Conservation (phyloP, 108 stramenopile species). For the Nitzschia putrida region DNA sequence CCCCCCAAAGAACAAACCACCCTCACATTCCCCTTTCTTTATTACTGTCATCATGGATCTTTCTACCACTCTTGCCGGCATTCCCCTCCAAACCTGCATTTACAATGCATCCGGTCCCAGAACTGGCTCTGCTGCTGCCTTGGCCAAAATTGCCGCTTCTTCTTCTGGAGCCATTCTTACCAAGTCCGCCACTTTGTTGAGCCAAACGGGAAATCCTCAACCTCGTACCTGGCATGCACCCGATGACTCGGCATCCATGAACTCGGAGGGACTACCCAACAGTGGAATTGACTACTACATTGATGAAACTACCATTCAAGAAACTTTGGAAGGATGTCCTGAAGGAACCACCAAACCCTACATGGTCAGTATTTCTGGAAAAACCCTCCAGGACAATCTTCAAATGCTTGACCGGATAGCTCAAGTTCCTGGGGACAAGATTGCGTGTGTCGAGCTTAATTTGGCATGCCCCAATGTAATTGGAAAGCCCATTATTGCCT, state of each 20-base stretch:
- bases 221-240: conserved; percentile 63
- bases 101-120: conserved; percentile 93
- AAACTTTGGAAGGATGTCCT: conserved; percentile 51
- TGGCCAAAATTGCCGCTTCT: conserved; percentile 77
- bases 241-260: conserved; percentile 61
- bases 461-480: conserved; percentile 93
- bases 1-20: background rate
- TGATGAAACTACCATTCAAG: conserved; percentile 59
- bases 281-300: conserved; percentile 91
- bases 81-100: conserved; percentile 67
- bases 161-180: conserved; percentile 72
- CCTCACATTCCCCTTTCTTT: background rate
- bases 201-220: conserved; percentile 81
- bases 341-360: conserved; percentile 68
- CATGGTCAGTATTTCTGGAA: conserved; percentile 87
- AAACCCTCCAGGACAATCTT: conserved; percentile 80
- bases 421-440: conserved; percentile 36
- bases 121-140: conserved; percentile 80
- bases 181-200: conserved; percentile 77
- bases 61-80: conserved; percentile 66
- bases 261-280: conserved; percentile 93
- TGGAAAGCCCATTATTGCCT: conserved; percentile 91
- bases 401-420: conserved; percentile 74
- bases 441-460: conserved; percentile 84
- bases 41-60: background rate